Evolutionary conservation across 139 green algal genomes (phyloP).

Genomic region (Picocystis salinarum): DNA sequence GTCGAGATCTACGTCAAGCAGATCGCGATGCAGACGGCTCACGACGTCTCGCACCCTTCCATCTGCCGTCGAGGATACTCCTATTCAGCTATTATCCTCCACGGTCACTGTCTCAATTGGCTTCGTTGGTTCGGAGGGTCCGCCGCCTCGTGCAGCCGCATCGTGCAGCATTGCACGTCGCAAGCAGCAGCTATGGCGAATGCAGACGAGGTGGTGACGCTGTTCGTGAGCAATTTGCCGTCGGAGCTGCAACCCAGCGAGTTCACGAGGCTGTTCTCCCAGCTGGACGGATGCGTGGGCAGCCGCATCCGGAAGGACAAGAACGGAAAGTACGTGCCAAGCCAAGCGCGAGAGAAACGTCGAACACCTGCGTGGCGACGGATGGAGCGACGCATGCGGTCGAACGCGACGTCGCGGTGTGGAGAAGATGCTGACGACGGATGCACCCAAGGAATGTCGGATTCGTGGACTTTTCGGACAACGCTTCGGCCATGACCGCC

Average conservation of each 20-base stretch:
- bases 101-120: no score
- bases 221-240: not conserved
- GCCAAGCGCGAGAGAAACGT: not conserved
- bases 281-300: not conserved
- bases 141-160: no score
- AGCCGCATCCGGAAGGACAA: not conserved
- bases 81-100: no score
- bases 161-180: no score
- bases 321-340: not conserved
- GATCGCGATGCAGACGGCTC: no score
- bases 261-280: not conserved
- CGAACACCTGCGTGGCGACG: not conserved
- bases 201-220: not conserved
- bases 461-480: not conserved
- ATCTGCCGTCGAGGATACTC: no score
- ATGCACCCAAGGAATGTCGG: not conserved
- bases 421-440: not conserved
- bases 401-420: not conserved
- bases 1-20: no score
- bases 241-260: not conserved
- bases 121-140: no score
- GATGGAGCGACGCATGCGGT: not conserved
- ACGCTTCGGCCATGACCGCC: not conserved
- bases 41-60: no score
- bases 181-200: no score